phyloP scores from a whole-genome alignment of 2,329 filamentous ascomycete genomes.

The Trichoderma guizhouense region DNA sequence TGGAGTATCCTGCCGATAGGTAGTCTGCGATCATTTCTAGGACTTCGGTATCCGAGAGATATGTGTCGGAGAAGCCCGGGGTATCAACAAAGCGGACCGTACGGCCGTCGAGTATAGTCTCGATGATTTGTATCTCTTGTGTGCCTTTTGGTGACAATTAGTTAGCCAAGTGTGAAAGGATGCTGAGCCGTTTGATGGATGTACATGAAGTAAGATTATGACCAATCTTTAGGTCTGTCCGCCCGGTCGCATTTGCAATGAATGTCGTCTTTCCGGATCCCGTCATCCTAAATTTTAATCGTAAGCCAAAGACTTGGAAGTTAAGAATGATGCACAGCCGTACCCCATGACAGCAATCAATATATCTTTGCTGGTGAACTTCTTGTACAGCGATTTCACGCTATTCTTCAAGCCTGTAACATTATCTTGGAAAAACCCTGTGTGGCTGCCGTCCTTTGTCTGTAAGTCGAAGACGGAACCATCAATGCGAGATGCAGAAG shows the following conservation, averaged over 20 bases:
- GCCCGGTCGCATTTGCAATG: slow-evolving; percentile 26
- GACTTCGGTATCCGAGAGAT: slow-evolving; percentile 38
- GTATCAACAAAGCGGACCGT: slow-evolving; percentile 37
- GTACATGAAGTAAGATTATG: slow-evolving; percentile 22
- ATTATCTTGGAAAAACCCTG: not conserved
- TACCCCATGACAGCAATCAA: slow-evolving; percentile 7
- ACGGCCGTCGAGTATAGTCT: not conserved
- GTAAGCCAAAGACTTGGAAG: not conserved
- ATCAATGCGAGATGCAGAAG: not conserved
- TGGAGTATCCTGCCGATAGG: slow-evolving; percentile 28
- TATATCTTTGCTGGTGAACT: not conserved
- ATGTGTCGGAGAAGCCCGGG: slow-evolving; percentile 43
- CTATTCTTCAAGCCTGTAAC: not conserved
- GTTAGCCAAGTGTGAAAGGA: not conserved
- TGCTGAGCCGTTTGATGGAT: not conserved
- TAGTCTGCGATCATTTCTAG: slow-evolving; percentile 36
- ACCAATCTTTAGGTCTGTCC: slow-evolving; percentile 23
- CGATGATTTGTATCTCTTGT: slow-evolving; percentile 4
- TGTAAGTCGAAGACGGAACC: not conserved
- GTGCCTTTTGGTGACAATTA: not conserved
- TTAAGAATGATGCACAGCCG: not conserved
- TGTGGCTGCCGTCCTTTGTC: not conserved
- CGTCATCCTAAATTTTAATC: slow-evolving; percentile 20
- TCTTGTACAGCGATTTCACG: not conserved
- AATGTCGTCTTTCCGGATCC: slow-evolving; percentile 33